Evolutionary conservation across 1,139 yeast species (phyloP).

Genomic region (Pichia sp.): DNA sequence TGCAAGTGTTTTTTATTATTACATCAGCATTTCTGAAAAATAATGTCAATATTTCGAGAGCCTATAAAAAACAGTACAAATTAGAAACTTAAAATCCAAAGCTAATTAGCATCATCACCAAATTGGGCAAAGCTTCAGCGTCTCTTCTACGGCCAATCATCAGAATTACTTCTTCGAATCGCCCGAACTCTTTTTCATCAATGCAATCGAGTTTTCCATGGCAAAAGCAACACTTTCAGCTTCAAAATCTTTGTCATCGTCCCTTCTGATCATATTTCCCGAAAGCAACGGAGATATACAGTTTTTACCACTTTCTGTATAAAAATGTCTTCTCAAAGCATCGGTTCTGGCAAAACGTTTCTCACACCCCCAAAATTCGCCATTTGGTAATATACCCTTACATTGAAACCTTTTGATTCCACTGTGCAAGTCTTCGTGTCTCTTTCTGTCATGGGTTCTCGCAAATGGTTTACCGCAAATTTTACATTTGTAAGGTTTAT

Average conservation of each 20-base stretch:
- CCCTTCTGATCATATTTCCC: neutral
- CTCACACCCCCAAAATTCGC: conserved; percentile 87
- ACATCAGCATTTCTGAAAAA: too few species aligned
- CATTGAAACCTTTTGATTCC: conserved; percentile 89
- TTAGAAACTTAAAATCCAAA: too few species aligned
- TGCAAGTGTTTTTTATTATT: too few species aligned
- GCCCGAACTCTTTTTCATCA: neutral
- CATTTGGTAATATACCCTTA: conserved; percentile 52
- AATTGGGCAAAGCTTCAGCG: too few species aligned
- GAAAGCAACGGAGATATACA: conserved; percentile 52
- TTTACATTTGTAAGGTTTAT: conserved; percentile 79
- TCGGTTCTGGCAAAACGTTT: conserved; percentile 92
- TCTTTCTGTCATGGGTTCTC: conserved; percentile 85
- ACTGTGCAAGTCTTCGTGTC: conserved; percentile 89
- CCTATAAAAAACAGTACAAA: too few species aligned
- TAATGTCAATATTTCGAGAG: too few species aligned
- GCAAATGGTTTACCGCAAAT: conserved; percentile 94
- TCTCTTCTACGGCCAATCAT: too few species aligned
- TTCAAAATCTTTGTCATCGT: conserved; percentile 58
- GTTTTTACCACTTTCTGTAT: conserved; percentile 84
- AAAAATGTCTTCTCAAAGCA: conserved; percentile 88
- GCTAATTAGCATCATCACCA: too few species aligned
- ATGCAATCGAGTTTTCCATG: conserved; percentile 9
- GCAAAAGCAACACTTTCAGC: conserved; percentile 8
- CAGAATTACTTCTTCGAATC: too few species aligned